phyloP scores from a whole-genome alignment of 345 rosid genomes.

The Camelina hispida region DNA sequence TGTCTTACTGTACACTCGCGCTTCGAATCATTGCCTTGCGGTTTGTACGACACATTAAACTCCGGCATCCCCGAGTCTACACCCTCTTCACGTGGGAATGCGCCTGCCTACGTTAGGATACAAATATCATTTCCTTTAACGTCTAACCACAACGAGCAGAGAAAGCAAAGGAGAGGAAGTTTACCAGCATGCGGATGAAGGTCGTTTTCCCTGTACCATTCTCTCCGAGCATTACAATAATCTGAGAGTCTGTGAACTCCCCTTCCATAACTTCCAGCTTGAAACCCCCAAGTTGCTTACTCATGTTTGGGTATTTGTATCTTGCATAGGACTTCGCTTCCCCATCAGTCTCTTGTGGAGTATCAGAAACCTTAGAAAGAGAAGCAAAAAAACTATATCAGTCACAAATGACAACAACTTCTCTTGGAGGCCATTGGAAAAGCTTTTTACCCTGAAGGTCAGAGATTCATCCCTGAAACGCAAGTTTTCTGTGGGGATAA shows the following conservation, averaged over 20 bases:
- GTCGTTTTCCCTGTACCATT: constrained; percentile 96
- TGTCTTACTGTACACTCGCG: constrained; percentile 68
- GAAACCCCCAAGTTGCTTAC: constrained; percentile 74
- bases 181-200: constrained; percentile 93
- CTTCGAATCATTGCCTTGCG: constrained; percentile 81
- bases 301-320: constrained; percentile 84
- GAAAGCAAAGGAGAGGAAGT: not conserved
- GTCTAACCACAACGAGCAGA: not conserved
- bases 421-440: not conserved
- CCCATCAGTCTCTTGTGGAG: constrained; percentile 74
- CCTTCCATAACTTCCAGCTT: constrained; percentile 76
- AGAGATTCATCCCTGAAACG: constrained; percentile 87
- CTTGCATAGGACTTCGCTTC: constrained; percentile 87
- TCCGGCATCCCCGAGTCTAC: constrained; percentile 83
- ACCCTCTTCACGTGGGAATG: constrained; percentile 62
- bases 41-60: constrained; percentile 93
- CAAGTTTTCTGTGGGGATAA: constrained; percentile 86
- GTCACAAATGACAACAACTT: not conserved
- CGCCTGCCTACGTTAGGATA: constrained; percentile 65
- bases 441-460: constrained; percentile 69
- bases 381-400: constrained; percentile 11
- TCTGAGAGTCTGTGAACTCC: constrained; percentile 93
- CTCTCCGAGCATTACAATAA: constrained; percentile 87
- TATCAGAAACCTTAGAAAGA: constrained; percentile 77
- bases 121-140: not conserved